Evolutionary conservation across 2,329 filamentous ascomycete species (phyloP).

Genomic region (Scleromitrula shiraiana): DNA sequence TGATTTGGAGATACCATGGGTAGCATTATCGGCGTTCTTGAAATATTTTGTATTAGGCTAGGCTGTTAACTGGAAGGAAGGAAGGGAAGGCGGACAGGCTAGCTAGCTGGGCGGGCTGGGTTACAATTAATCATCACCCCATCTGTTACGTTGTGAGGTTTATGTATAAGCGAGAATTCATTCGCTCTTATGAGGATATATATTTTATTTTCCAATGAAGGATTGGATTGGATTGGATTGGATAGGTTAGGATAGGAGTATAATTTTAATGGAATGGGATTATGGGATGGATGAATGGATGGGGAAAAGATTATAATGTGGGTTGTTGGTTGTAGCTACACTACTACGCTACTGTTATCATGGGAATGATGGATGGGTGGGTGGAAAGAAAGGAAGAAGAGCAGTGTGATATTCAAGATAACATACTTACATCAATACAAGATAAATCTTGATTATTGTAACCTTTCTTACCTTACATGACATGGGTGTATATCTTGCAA

Average conservation of each 20-base stretch:
- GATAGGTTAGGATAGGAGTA: no score
- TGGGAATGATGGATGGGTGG: background rate
- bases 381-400: background rate
- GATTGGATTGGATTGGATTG: no score
- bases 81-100: background rate
- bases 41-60: conserved; percentile 6
- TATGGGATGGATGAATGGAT: no score
- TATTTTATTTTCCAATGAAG: no score
- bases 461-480: background rate
- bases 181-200: background rate
- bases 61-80: background rate
- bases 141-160: background rate
- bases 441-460: background rate
- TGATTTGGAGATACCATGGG: conserved; percentile 29
- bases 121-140: background rate
- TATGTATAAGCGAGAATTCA: background rate
- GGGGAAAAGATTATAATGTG: no score
- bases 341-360: no score
- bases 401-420: no score
- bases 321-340: no score
- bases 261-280: no score
- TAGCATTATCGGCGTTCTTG: conserved; percentile 27
- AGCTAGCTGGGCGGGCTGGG: background rate
- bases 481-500: no score
- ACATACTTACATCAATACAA: background rate